Evolutionary conservation across 371 early-diverging fungal species (phyloP), one percentile per base, ranked within the genome.

Genomic region (Phascolomyces articulosus): DNA sequence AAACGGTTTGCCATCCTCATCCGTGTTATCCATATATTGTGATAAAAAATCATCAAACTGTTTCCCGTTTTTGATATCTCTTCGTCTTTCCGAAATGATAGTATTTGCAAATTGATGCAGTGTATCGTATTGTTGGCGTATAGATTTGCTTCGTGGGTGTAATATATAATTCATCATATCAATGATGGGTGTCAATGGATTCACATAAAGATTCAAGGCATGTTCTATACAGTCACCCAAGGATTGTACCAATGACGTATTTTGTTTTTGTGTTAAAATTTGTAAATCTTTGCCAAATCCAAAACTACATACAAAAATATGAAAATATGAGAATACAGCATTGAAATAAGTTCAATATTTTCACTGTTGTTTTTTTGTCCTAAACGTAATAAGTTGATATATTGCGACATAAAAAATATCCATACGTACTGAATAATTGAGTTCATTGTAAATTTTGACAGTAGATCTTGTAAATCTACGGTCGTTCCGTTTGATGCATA

Each of bases 21-120:
- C 80, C 27, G 69, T 64, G 40, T 80, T 77, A 58, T 75, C 69
- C 85, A 89, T 86, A 60, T 90, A 88, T 18, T 87, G 69, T n/a
- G 82, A 75, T 58, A 90, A 66, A 9, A 91, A 63, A 73, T 91
- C 91, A 41, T 68, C 72, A 20, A 79, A 78, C 47, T 71, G 72
- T 34, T 77, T 69, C n/a, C 80, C 79, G 6, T 70, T 64, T 2
- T 67, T 72, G 16, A 79, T 29, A 51, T 86, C 73, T 7, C 41
- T 61, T 24, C 78, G 73, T 10, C 85, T 77, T 20, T 73, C 63
- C 31, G 72, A 55, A 47, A 80, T 85, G 0, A 84, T 78, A 8
- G 70, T 58, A 10, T 68, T 60, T 0, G 84, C 85, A 73, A 85
- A 88, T 11, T 6, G 6, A 0, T 2, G 6, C 34, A 34, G 34